A percentile compares a stretch with the other conserved stretches of the same genome.
phyloP scores from a whole-genome alignment of 2,329 filamentous ascomycete species.

The Stagonosporopsis tanaceti region DNA sequence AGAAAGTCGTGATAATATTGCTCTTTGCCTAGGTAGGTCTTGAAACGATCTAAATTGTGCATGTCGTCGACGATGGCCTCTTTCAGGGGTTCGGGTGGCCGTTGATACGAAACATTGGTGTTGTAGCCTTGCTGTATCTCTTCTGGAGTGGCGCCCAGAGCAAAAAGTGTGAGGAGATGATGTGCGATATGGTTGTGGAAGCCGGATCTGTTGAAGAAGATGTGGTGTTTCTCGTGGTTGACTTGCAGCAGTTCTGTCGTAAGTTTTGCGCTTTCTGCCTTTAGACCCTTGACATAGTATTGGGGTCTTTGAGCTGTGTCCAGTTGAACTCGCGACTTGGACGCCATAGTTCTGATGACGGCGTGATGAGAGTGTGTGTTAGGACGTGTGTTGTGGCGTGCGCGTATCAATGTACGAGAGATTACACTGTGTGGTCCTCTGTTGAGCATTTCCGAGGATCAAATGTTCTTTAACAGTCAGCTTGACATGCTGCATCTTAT shows the following conservation, averaged over 20 bases:
- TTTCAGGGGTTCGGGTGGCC: slow-evolving; percentile 59
- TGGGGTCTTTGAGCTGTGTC: slow-evolving; percentile 54
- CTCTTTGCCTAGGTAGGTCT: slow-evolving; percentile 68
- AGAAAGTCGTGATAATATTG: slow-evolving; percentile 73
- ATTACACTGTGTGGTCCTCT: background rate
- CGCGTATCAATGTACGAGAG: background rate
- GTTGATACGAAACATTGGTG: slow-evolving; percentile 72
- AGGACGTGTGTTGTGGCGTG: background rate
- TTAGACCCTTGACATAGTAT: slow-evolving; percentile 57
- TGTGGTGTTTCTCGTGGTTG: slow-evolving; percentile 77
- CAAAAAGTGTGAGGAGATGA: slow-evolving; percentile 77
- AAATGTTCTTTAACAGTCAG: background rate
- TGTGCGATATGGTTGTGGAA: slow-evolving; percentile 88
- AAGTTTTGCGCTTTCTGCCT: slow-evolving; percentile 67
- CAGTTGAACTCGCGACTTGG: slow-evolving; percentile 51
- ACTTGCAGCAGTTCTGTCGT: slow-evolving; percentile 75
- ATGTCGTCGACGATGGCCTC: slow-evolving; percentile 64
- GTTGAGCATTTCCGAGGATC: slow-evolving; percentile 3
- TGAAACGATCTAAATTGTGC: slow-evolving; percentile 64
- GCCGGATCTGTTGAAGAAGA: slow-evolving; percentile 77
- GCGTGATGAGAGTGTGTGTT: background rate
- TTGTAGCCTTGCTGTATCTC: slow-evolving; percentile 71
- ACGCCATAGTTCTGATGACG: slow-evolving; percentile 39
- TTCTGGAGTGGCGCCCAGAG: slow-evolving; percentile 70
- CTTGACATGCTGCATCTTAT: slow-evolving; percentile 1